Evolutionary conservation across 1,139 yeast species (phyloP).

Genomic region (Barnettozyma hawaiiensis): DNA sequence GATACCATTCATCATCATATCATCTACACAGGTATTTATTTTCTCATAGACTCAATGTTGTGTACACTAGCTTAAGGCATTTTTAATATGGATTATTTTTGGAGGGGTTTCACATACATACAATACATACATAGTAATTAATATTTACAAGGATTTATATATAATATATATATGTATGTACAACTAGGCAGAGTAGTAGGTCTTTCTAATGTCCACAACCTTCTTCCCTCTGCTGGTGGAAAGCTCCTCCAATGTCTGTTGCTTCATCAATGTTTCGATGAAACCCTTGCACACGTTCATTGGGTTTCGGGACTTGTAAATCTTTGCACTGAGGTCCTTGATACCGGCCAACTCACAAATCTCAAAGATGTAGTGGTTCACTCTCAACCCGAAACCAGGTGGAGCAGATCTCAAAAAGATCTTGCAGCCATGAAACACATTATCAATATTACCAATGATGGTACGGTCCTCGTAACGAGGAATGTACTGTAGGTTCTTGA

Average conservation of each 20-base stretch:
- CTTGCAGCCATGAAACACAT: constrained; percentile 84
- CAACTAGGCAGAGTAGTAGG: constrained; percentile 56
- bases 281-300: constrained; percentile 94
- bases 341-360: constrained; percentile 94
- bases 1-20: not conserved
- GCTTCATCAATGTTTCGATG: constrained; percentile 75
- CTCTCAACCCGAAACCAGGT: constrained; percentile 91
- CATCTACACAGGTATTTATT: not conserved
- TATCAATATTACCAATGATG: constrained; percentile 75
- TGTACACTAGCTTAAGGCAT: not conserved
- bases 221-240: constrained; percentile 94
- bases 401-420: constrained; percentile 82
- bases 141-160: no score
- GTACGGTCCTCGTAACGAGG: constrained; percentile 92
- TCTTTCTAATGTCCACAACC: constrained; percentile 86
- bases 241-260: constrained; percentile 77
- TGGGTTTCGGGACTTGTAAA: constrained; percentile 86
- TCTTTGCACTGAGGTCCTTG: constrained; percentile 86
- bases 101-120: no score
- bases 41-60: not conserved
- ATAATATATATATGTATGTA: no score
- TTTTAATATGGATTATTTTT: no score
- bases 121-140: no score
- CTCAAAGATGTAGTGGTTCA: constrained; percentile 85
- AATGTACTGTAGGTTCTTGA: constrained; percentile 73